Base-by-base conservation (phyloP, 176 grass and related monocot species). In the Leersia perrieri region DNA sequence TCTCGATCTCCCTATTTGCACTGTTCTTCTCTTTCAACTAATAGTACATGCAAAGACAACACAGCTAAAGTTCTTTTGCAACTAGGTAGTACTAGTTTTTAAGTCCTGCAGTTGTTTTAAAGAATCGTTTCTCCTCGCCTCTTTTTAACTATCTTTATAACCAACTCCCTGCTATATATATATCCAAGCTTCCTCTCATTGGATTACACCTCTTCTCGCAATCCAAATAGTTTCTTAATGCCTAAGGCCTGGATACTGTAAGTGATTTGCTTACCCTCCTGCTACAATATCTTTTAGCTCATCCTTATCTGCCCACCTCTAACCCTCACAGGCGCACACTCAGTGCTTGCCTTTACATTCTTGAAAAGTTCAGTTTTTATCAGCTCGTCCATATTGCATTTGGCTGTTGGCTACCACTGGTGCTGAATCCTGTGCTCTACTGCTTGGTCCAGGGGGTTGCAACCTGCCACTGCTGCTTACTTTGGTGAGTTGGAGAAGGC, bases 401-500 rank as follows among this genome's bases (percentile, higher is more conserved):
- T 76, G 82, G 14, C 32, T 65, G n/a, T 64, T 76, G 82, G 14
- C 13, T 65, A 28, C 7, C 77, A 81, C 66, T 63, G 82, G 70
- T 71, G 65, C 69, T 89, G 30, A 87, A 73, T 41, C 80, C 72
- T 79, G 44, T 89, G 63, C 57, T 7, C 79, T 91, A 67, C 64
- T 90, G 29, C 75, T 87, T 90, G 73, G 61, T 70, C 53, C 79
- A 87, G 92, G 83, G 89, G 84, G 58, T 78, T 81, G 83, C 83
- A 85, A 85, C 78, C 88, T 60, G 44, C 78, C 66, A 82, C 73
- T 66, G 68, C 87, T 73, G 78, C 84, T 72, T 92, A 86, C 78
- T 90, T 90, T 81, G 85, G 75, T 57, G 93, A 90, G 85, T 74
- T 92, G 87, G 93, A 92, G 88, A 83, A 92, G 82, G 93, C 93